Base-by-base conservation (phyloP, 805 yeast species). In the Nakazawaea wyomingensis region DNA sequence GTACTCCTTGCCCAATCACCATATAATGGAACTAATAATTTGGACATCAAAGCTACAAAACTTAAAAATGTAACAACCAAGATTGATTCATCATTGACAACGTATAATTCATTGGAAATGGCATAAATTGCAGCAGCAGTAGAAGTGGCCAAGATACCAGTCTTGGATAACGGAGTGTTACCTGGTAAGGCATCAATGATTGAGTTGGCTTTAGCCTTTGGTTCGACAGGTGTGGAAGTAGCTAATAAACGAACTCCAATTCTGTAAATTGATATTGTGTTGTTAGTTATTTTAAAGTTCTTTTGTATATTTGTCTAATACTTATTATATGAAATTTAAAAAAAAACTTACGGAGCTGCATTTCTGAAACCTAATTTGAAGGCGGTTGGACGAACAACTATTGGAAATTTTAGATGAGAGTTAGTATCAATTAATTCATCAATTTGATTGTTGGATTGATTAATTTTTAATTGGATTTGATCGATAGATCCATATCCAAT, bases 121-220 rank as follows among this genome's bases (percentile, higher is more conserved):
- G 96, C 96, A 71, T 89, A 93, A 54, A 91, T 66, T 48, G 95
- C 82, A 45, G 96, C 98, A 50, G 97, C 97, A 48, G 96, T 80
- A 49, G 91, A 78, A 43, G 99, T 90, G 59, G 96, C 96, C 60
- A 93, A 74, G 61, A 90, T 77, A 62, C 97, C 96, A 50, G 97
- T 88, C 80, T 93, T 93, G 54, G 96, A 79, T 55, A 91, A 66
- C 55, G 78, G 72, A 59, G 80, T 78, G 80, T 78, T 83, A 65
- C 97, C 97, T 66, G 99, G 99, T 55, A 93, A 71, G 50, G 96
- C 87, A 60, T 85, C 90, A 58, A 91, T 80, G 67, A 91, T 80
- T 41, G 96, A 80, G 60, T 78, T 68, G 47, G 99, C 99, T 77
- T 87, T 87, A 55, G 82, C 76, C 74, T 88, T 84, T 68, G 96